phyloP scores from a whole-genome alignment of 495 filamentous ascomycete species.

The Penicillium diatomitis region DNA sequence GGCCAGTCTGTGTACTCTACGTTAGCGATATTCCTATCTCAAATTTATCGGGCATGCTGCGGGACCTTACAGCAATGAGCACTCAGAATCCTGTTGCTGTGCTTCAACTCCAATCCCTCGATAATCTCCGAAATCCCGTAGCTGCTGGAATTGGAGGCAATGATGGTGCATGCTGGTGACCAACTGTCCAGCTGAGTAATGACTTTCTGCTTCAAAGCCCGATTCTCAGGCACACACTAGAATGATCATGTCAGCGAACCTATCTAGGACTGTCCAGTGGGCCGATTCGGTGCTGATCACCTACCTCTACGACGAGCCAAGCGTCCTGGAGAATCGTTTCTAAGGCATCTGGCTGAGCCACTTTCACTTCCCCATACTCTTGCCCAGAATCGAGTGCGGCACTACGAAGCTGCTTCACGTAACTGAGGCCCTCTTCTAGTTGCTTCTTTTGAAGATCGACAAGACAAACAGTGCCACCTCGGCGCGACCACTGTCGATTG shows the following conservation, averaged over 20 bases:
- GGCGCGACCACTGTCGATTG: conserved; percentile 24
- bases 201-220: conserved; percentile 18
- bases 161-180: conserved; percentile 17
- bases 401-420: conserved; percentile 16
- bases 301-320: conserved; percentile 32
- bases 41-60: neutral
- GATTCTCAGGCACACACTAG: conserved; percentile 28
- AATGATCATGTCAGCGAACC: neutral
- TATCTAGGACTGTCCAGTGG: no score
- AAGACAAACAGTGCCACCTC: conserved; percentile 21
- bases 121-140: conserved; percentile 27
- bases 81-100: conserved; percentile 18
- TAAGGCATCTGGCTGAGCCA: conserved; percentile 7
- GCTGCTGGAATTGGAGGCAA: conserved; percentile 35
- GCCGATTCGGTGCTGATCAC: no score
- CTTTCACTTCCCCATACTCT: conserved; percentile 12
- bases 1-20: conserved; percentile 25
- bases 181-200: conserved; percentile 22
- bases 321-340: conserved; percentile 12
- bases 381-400: conserved; percentile 1
- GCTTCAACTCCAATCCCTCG: conserved; percentile 17
- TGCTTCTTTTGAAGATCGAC: conserved; percentile 20
- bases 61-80: conserved; percentile 25
- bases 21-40: neutral
- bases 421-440: conserved; percentile 13